Conservation (phyloP, 495 filamentous ascomycete species). For the Lichenothelia convexa region DNA sequence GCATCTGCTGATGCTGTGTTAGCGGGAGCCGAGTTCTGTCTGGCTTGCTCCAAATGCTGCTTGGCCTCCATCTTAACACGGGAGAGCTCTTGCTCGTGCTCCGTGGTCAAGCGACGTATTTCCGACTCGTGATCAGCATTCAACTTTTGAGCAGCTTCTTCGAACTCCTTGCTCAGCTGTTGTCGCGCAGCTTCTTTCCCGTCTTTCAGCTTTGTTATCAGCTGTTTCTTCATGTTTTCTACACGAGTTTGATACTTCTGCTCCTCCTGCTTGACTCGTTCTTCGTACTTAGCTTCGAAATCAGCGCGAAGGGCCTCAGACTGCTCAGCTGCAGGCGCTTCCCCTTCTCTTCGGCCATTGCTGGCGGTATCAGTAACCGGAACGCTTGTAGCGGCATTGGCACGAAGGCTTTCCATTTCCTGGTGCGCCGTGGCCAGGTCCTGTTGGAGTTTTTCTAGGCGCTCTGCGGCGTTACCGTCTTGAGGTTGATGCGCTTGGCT, state of each 20-base stretch:
- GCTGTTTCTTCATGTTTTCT: slow-evolving; percentile 51
- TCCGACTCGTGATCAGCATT: slow-evolving; percentile 35
- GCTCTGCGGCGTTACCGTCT: slow-evolving; percentile 10
- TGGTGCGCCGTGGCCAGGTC: slow-evolving; percentile 27
- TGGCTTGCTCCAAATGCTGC: slow-evolving; percentile 1
- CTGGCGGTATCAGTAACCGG: slow-evolving; percentile 11
- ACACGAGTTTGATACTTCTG: slow-evolving; percentile 46
- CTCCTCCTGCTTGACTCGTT: slow-evolving; percentile 39
- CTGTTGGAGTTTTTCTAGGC: slow-evolving; percentile 21
- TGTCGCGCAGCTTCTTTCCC: slow-evolving; percentile 31
- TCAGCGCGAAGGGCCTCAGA: slow-evolving; percentile 18
- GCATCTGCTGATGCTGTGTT: slow-evolving; percentile 1
- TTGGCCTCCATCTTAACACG: slow-evolving; percentile 14
- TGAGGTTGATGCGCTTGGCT: not conserved
- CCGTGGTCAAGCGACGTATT: slow-evolving; percentile 43
- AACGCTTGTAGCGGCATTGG: slow-evolving; percentile 13
- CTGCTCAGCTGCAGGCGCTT: slow-evolving; percentile 17
- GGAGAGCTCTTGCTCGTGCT: slow-evolving; percentile 42
- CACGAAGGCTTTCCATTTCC: slow-evolving; percentile 24
- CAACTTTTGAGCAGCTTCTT: slow-evolving; percentile 22
- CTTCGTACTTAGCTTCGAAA: slow-evolving; percentile 21
- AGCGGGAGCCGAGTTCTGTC: not conserved
- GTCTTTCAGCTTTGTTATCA: slow-evolving; percentile 53
- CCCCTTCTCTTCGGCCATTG: no score
- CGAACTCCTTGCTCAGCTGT: slow-evolving; percentile 26